Percentiles rank a stretch among this genome's conserved stretches.
Evolutionary conservation across 768 basidiomycete genomes (phyloP).

Genomic region (Lactarius hatsudake): DNA sequence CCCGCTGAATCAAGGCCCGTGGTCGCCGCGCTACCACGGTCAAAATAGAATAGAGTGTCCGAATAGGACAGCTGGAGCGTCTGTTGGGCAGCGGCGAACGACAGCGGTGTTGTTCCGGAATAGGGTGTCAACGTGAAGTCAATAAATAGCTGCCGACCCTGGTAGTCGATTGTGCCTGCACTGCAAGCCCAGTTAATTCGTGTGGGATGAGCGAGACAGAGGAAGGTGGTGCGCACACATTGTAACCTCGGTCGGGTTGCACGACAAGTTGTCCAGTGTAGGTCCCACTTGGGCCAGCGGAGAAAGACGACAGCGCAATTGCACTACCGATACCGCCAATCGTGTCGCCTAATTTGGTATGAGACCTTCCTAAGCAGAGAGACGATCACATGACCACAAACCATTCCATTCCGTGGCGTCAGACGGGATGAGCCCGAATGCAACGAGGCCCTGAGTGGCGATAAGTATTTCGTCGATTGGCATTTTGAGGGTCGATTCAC

Average conservation of each 20-base stretch:
- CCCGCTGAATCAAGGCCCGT: constrained; percentile 56
- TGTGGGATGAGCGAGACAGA: neutral
- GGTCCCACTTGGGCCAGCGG: constrained; percentile 34
- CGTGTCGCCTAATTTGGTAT: constrained; percentile 41
- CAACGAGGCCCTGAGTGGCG: constrained; percentile 48
- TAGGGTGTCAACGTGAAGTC: constrained; percentile 59
- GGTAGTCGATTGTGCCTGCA: constrained; percentile 55
- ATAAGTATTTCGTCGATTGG: no score
- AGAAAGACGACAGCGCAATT: constrained; percentile 56
- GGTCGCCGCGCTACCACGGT: constrained; percentile 45
- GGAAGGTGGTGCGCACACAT: constrained; percentile 42
- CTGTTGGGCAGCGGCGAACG: constrained; percentile 48
- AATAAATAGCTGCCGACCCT: constrained; percentile 59
- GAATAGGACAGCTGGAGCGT: constrained; percentile 52
- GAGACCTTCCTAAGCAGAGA: neutral
- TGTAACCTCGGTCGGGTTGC: constrained; percentile 61
- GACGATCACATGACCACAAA: constrained; percentile 4
- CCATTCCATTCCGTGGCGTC: constrained; percentile 52
- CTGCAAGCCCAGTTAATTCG: constrained; percentile 33
- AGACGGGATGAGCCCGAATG: constrained; percentile 59
- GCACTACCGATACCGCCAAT: constrained; percentile 63
- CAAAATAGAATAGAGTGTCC: constrained; percentile 49
- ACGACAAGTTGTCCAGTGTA: constrained; percentile 52
- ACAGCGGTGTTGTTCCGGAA: constrained; percentile 43
- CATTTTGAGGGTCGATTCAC: neutral